phyloP scores from a whole-genome alignment of 371 early-diverging fungal genomes.

The Mucor circinelloides region DNA sequence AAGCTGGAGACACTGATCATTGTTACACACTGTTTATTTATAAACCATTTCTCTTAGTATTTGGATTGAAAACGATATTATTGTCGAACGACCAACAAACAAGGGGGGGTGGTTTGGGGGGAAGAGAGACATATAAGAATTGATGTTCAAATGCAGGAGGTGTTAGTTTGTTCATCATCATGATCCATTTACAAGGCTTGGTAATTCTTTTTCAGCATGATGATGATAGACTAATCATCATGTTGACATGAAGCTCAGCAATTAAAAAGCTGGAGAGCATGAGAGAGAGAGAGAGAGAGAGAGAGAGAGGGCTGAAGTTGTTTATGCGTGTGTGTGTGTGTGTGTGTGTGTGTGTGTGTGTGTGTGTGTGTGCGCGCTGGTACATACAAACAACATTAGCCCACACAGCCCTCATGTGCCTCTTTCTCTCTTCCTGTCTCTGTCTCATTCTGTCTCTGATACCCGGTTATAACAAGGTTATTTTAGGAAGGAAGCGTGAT shows the following conservation, averaged over 20 bases:
- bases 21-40: neutral
- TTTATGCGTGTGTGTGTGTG: neutral
- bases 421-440: no score
- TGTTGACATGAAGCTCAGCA: neutral
- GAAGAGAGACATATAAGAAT: no score
- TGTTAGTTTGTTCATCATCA: no score
- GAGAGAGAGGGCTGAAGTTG: neutral
- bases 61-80: neutral
- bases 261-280: neutral
- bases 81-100: neutral
- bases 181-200: no score
- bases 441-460: no score
- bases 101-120: neutral
- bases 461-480: neutral
- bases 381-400: neutral
- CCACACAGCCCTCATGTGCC: neutral
- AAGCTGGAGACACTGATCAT: neutral
- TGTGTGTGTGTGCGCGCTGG: no score
- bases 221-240: no score
- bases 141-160: no score
- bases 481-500: conserved; percentile 26
- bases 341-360: no score
- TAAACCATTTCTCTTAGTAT: neutral
- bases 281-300: no score
- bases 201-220: no score